Conservation (phyloP, 371 early-diverging fungal species). For the Apophysomyces trapeziformis region DNA sequence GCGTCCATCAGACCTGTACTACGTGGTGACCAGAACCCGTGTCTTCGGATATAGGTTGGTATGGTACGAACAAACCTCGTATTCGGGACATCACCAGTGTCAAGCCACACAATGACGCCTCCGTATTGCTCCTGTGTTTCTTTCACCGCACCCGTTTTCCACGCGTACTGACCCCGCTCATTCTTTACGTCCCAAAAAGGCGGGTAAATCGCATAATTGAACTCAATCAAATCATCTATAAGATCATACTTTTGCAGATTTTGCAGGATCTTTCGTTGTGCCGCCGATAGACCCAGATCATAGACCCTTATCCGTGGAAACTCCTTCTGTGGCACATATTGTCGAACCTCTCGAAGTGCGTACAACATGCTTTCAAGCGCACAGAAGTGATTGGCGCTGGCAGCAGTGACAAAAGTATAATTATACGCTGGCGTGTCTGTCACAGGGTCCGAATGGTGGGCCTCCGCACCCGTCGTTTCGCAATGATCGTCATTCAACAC, state of each 20-base stretch:
- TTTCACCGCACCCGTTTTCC: conserved; percentile 63
- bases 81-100: conserved; percentile 52
- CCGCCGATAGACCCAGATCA: conserved; percentile 42
- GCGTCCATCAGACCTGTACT: conserved; percentile 42
- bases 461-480: neutral
- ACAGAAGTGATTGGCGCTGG: conserved; percentile 58
- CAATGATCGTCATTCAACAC: neutral
- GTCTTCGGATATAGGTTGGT: conserved; percentile 30
- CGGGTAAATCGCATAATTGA: conserved; percentile 52
- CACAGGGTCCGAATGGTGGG: neutral
- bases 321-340: conserved; percentile 14
- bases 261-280: conserved; percentile 34
- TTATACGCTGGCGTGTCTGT: conserved; percentile 1
- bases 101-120: conserved; percentile 57
- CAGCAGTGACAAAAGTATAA: conserved; percentile 55
- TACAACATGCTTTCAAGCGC: conserved; percentile 55
- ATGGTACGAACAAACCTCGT: conserved; percentile 44
- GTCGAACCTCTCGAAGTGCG: conserved; percentile 24
- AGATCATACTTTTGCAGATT: conserved; percentile 33
- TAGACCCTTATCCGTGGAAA: conserved; percentile 53
- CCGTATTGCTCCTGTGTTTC: conserved; percentile 51
- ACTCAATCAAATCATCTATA: conserved; percentile 43
- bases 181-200: conserved; percentile 53
- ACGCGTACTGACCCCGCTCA: conserved; percentile 59
- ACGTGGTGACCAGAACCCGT: conserved; percentile 53